Evolutionary conservation across 345 rosid species (phyloP), one percentile per base, ranked within the genome.

Genomic region (Sisymbrium altissimum): DNA sequence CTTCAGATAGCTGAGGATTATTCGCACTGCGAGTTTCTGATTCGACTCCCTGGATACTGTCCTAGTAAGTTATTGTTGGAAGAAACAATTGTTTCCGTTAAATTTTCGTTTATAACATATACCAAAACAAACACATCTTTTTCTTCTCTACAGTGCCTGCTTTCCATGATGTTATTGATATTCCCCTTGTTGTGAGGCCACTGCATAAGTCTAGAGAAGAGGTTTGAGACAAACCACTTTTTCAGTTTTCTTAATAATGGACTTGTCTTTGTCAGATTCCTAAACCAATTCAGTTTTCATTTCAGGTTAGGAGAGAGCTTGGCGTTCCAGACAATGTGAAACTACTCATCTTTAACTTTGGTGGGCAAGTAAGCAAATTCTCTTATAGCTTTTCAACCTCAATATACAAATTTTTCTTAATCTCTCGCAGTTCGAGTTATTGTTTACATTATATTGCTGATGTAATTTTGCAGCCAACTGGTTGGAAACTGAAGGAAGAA

Each of bases 31-130:
- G 97, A 90, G 74, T 86, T 90, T 79, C 79, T 93, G 15, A 87
- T 93, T 77, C 98, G 97, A 59, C 89, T 93, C 6, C 98, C 98
- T 3, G 98, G 97, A 79, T 85, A 90, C 79, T 93, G 98, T 71
- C 98, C 98, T 72, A 93, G 98, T 93, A 84, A 77, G 96, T 80
- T 52, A 10, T 64, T 4, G 35, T 41, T 36, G 23, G 36, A 25
- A 8, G 35, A 33, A 61, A 66, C 45, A 66, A 4, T n/a, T 29
- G 46, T 23, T 6, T 5, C 50, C 6, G 14, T 35, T 57, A 11
- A 10, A 11, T 13, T 63, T 27, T 49, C 50, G 55, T 56, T 21
- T 49, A 49, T 19, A 6, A n/a, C 3, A 40, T 38, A 19, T n/a
- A 46, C 38, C 15, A 45, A 58, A 35, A 46, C 17, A 59, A 35